A percentile compares a stretch with the other conserved stretches of the same genome.
Conservation (phyloP, 306 rosid species). For the Chamaecrista fasciculata region DNA sequence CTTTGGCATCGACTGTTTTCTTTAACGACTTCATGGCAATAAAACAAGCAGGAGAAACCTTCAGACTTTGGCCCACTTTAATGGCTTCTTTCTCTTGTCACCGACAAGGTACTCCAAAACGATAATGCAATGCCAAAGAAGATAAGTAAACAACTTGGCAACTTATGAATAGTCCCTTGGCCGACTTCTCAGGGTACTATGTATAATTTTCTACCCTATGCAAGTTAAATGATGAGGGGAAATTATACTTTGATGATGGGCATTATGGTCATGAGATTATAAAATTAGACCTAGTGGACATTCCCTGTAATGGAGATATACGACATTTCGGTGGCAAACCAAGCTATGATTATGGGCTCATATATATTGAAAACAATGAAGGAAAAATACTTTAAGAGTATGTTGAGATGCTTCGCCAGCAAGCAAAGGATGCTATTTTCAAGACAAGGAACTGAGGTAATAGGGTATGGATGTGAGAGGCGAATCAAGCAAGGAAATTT, state of each 20-base stretch:
- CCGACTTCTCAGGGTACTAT: slow-evolving; percentile 22
- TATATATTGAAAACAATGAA: background rate
- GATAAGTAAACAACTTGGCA: slow-evolving; percentile 32
- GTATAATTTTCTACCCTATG: background rate
- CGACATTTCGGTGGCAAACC: slow-evolving; percentile 27
- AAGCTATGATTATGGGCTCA: slow-evolving; percentile 18
- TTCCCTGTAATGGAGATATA: slow-evolving; percentile 22
- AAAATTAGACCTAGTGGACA: slow-evolving; percentile 28
- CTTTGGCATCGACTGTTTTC: slow-evolving; percentile 18
- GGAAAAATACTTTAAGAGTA: slow-evolving; percentile 31
- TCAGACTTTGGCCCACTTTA: slow-evolving; percentile 48
- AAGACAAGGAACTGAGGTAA: slow-evolving; percentile 32
- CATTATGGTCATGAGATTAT: slow-evolving; percentile 15
- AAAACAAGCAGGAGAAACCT: slow-evolving; percentile 48
- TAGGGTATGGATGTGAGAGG: slow-evolving; percentile 30
- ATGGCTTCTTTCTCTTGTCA: slow-evolving; percentile 63
- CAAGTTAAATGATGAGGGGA: slow-evolving; percentile 13
- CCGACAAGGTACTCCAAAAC: slow-evolving; percentile 27
- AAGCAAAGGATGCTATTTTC: slow-evolving; percentile 29
- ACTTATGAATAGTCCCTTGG: slow-evolving; percentile 19
- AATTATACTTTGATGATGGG: slow-evolving; percentile 8
- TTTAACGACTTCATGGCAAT: slow-evolving; percentile 31
- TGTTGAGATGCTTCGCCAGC: slow-evolving; percentile 40
- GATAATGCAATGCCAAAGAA: slow-evolving; percentile 49
- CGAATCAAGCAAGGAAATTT: slow-evolving; percentile 10